Evolutionary conservation across 176 grass and related monocot genomes (phyloP).

Genomic region (Aegilops umbellulata): DNA sequence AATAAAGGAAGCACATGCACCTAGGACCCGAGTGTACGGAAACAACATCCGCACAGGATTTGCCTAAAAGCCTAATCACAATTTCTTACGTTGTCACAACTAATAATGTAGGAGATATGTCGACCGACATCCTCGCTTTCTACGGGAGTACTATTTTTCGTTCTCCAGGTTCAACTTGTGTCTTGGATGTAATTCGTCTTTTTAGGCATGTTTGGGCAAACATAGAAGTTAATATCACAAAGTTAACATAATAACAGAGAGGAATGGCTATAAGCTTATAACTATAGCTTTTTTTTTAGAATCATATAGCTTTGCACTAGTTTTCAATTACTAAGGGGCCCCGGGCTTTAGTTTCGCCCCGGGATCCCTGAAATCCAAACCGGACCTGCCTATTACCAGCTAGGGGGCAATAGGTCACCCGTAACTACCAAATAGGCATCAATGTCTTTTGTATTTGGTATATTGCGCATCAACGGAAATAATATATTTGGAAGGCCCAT

Average conservation of each 20-base stretch:
- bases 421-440: background rate
- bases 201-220: background rate
- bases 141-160: background rate
- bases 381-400: background rate
- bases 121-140: background rate
- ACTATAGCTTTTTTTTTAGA: background rate
- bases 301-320: background rate
- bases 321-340: background rate
- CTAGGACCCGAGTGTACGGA: background rate
- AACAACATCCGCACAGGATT: background rate
- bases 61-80: background rate
- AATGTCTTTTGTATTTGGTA: background rate
- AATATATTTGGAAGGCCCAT: background rate
- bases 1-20: background rate
- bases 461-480: background rate
- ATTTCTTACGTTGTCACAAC: background rate
- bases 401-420: background rate
- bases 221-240: background rate
- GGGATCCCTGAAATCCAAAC: too few relatives aligned
- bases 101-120: background rate
- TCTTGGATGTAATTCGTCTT: background rate
- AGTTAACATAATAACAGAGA: background rate
- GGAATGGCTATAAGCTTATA: background rate
- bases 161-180: background rate
- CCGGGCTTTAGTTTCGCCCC: too few relatives aligned